Conservation (phyloP, 2,329 filamentous ascomycete genomes). For the Teratosphaeria pseudoeucalypti region DNA sequence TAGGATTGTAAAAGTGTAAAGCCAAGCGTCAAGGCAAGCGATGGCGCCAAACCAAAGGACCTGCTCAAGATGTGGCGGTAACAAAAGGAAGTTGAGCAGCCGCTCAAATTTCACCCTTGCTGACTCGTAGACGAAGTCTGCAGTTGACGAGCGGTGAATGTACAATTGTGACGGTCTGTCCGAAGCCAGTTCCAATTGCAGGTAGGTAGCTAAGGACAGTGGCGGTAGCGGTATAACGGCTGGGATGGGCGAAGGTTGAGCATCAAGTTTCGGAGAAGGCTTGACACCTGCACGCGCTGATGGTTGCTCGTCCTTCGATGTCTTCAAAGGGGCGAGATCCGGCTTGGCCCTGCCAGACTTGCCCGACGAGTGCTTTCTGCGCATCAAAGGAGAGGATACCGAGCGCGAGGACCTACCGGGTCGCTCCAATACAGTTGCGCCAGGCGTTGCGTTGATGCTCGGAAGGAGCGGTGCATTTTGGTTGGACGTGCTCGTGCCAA, state of each 20-base stretch:
- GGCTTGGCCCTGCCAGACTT: slow-evolving; percentile 10
- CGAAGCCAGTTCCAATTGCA: slow-evolving; percentile 55
- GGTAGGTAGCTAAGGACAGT: slow-evolving; percentile 52
- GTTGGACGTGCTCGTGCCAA: neutral
- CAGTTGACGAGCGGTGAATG: slow-evolving; percentile 47
- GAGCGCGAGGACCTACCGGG: slow-evolving; percentile 26
- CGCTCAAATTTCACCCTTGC: slow-evolving; percentile 86
- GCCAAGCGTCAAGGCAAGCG: slow-evolving; percentile 89
- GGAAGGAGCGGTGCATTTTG: slow-evolving; percentile 15
- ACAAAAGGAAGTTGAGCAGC: slow-evolving; percentile 73
- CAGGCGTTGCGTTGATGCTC: slow-evolving; percentile 21
- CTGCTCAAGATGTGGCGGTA: slow-evolving; percentile 73
- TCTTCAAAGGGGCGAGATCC: slow-evolving; percentile 23
- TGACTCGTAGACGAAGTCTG: slow-evolving; percentile 74
- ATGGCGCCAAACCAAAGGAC: slow-evolving; percentile 79
- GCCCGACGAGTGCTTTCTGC: slow-evolving; percentile 27
- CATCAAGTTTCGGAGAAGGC: slow-evolving; percentile 25
- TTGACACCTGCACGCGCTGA: slow-evolving; percentile 11
- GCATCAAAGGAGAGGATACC: slow-evolving; percentile 27
- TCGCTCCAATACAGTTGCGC: slow-evolving; percentile 10
- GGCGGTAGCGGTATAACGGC: slow-evolving; percentile 49
- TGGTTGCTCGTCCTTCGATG: slow-evolving; percentile 19
- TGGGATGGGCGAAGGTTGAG: slow-evolving; percentile 36
- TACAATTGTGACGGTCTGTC: slow-evolving; percentile 51
- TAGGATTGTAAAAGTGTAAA: slow-evolving; percentile 92